These are phyloP conservation scores for Stenocarpella maydis DNA, from an alignment of 2,329 filamentous ascomycete species.

Conservation along the genomic window DNA sequence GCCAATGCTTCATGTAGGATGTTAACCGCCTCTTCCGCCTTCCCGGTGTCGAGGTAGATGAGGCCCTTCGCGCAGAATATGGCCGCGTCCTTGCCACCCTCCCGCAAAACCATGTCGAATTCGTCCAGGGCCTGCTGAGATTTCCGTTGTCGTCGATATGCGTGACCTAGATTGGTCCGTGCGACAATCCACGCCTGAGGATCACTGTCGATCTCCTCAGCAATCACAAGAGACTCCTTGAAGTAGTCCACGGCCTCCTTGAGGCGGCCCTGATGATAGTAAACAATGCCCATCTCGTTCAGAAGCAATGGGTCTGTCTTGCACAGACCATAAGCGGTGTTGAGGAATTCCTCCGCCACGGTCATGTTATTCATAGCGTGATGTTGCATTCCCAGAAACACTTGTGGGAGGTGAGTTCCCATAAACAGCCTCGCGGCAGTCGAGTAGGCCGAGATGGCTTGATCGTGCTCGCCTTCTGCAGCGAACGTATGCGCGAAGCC, in stretches of 20 bases:
- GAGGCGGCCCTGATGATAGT: slow-evolving; percentile 87
- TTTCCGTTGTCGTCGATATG: slow-evolving; percentile 76
- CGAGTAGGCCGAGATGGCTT: slow-evolving; percentile 96
- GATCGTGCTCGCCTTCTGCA: slow-evolving; percentile 96
- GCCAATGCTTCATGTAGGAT: slow-evolving; percentile 86
- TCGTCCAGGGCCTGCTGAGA: slow-evolving; percentile 77
- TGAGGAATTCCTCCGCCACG: slow-evolving; percentile 92
- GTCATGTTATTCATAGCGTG: slow-evolving; percentile 94
- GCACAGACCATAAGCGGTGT: slow-evolving; percentile 85
- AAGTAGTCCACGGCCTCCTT: slow-evolving; percentile 82
- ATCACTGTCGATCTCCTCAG: slow-evolving; percentile 82
- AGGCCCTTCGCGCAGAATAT: slow-evolving; percentile 86
- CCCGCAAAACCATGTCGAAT: slow-evolving; percentile 87
- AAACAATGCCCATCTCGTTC: slow-evolving; percentile 96
- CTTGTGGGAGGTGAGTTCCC: slow-evolving; percentile 92
- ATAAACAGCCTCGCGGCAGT: slow-evolving; percentile 95
- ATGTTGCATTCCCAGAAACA: slow-evolving; percentile 99
- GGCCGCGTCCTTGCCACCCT: slow-evolving; percentile 79
- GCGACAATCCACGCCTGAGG: slow-evolving; percentile 84
- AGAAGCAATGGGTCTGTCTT: slow-evolving; percentile 87
- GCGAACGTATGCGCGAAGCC: slow-evolving; percentile 99
- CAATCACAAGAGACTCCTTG: slow-evolving; percentile 76
- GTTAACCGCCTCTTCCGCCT: slow-evolving; percentile 78
- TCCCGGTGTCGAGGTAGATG: slow-evolving; percentile 79
- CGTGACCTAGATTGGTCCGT: slow-evolving; percentile 88